A percentile compares a stretch with the other conserved stretches of the same genome.
These are phyloP conservation scores for Ogataea saltuana DNA, from an alignment of 805 yeast species.

Conservation along the genomic window DNA sequence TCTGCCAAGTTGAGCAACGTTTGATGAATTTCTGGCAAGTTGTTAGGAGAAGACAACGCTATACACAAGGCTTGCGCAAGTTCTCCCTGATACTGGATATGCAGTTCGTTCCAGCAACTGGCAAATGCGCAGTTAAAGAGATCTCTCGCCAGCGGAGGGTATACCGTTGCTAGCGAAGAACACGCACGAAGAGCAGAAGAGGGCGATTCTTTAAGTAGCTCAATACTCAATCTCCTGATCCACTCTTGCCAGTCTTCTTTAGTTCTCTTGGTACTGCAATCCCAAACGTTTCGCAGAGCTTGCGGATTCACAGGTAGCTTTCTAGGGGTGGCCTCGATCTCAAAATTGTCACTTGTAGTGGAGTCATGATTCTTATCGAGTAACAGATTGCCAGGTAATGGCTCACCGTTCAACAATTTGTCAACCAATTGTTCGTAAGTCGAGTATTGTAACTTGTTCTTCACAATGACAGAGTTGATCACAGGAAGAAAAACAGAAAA, in stretches of 20 bases:
- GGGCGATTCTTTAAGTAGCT: constrained; percentile 86
- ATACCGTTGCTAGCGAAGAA: constrained; percentile 81
- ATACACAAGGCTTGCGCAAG: constrained; percentile 80
- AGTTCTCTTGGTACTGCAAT: constrained; percentile 82
- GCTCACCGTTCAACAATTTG: constrained; percentile 78
- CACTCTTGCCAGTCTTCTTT: constrained; percentile 98
- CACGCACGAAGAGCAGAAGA: constrained; percentile 94
- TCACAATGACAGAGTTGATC: constrained; percentile 64
- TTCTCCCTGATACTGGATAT: constrained; percentile 87
- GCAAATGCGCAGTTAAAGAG: constrained; percentile 93
- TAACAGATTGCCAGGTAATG: constrained; percentile 74
- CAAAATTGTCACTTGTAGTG: constrained; percentile 49
- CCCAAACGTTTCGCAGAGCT: constrained; percentile 83
- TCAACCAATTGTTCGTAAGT: constrained; percentile 80
- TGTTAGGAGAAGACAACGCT: constrained; percentile 86
- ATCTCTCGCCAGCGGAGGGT: constrained; percentile 85
- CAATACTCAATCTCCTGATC: constrained; percentile 85
- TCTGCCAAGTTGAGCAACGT: constrained; percentile 87
- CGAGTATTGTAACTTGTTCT: constrained; percentile 65
- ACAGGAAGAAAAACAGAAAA: constrained; percentile 85
- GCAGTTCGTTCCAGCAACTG: constrained; percentile 92
- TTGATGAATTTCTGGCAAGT: constrained; percentile 95
- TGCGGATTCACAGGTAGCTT: constrained; percentile 70
- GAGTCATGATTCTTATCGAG: constrained; percentile 58
- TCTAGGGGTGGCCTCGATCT: constrained; percentile 66